Conservation (phyloP, 1,139 yeast genomes). For the Hemisphaericaspora subhashii region DNA sequence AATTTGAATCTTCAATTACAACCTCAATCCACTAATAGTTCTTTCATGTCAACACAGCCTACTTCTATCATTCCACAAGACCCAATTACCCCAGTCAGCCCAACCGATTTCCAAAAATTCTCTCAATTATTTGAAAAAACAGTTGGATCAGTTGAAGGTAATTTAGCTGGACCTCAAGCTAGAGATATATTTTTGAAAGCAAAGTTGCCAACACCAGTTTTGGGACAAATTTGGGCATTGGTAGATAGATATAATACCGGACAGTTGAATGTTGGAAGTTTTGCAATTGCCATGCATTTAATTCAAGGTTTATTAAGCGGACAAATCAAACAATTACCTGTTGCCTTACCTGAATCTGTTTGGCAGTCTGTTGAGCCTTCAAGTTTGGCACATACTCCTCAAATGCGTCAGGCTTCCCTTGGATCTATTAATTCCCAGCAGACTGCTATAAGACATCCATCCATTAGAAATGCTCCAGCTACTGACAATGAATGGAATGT, state of each 20-base stretch:
- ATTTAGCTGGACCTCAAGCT: constrained; percentile 73
- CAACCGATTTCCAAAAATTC: constrained; percentile 69
- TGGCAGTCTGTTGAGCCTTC: constrained; percentile 55
- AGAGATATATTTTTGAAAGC: constrained; percentile 87
- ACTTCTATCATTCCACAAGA: constrained; percentile 38
- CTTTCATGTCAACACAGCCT: constrained; percentile 53
- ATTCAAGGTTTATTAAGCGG: constrained; percentile 80
- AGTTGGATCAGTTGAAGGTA: constrained; percentile 51
- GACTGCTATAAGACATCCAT: constrained; percentile 39
- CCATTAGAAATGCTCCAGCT: constrained; percentile 12
- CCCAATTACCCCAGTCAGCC: constrained; percentile 61
- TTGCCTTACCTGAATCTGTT: constrained; percentile 61
- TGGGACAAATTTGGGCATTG: constrained; percentile 87
- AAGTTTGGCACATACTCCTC: constrained; percentile 5
- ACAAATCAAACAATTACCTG: constrained; percentile 66
- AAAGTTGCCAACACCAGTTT: constrained; percentile 66
- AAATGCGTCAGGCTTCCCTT: constrained; percentile 37
- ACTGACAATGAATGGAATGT: constrained; percentile 59
- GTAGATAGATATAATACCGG: constrained; percentile 81
- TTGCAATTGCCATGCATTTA: constrained; percentile 92
- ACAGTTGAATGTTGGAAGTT: constrained; percentile 66
- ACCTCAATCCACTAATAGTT: constrained; percentile 36
- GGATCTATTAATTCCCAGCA: constrained; percentile 51
- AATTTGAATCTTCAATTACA: constrained; percentile 28
- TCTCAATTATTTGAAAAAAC: constrained; percentile 74